Evolutionary conservation across 2,329 filamentous ascomycete species (phyloP), one percentile per base, ranked within the genome.

Genomic region (Aureobasidium sp.): DNA sequence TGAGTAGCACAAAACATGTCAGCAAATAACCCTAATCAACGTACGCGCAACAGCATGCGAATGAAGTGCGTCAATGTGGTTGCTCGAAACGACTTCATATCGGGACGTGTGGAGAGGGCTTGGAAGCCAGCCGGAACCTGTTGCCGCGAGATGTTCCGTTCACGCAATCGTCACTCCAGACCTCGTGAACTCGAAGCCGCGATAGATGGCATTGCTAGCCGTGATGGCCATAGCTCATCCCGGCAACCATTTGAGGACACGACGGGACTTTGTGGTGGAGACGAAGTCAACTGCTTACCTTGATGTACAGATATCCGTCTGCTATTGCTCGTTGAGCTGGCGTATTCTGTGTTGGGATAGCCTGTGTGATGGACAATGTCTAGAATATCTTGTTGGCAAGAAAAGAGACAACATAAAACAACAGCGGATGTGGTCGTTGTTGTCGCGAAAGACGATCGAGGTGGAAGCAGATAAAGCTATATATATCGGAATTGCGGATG

Each of bases 51-150:
- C 15, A 49, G 34, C 44, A 49, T n/a, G 44, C 44, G 37, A 25
- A 25, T 49, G 42, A 49, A 49, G 15, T 37, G 13, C 41, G 37
- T 36, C 32, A 36, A 41, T 49, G 55, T 49, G 25, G 34, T 39
- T 47, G 32, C 34, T 32, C 9, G 30, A 32, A 21, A 32, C 55
- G 55, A 16, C n/a, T 47, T 41, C 15, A 41, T n/a, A 32, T 32
- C 55, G 55, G 55, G 36, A 59, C 16, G 54, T 49, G 55, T 59
- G 55, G 55, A 59, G 55, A 49, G 55, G 21, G 44, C 36, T 49
- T 34, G 11, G 11, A 48, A 59, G 44, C 44, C 55, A 59, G 27
- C 55, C 54, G 27, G 42, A 8, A 47, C 5, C 41, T 29, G 21
- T 47, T 32, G 30, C 27, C 54, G 34, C 41, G 54, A 58, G 13